Percentiles rank a stretch among this genome's conserved stretches.
Evolutionary conservation across 257 asterid species (phyloP).

Genomic region (Misopates orontium): DNA sequence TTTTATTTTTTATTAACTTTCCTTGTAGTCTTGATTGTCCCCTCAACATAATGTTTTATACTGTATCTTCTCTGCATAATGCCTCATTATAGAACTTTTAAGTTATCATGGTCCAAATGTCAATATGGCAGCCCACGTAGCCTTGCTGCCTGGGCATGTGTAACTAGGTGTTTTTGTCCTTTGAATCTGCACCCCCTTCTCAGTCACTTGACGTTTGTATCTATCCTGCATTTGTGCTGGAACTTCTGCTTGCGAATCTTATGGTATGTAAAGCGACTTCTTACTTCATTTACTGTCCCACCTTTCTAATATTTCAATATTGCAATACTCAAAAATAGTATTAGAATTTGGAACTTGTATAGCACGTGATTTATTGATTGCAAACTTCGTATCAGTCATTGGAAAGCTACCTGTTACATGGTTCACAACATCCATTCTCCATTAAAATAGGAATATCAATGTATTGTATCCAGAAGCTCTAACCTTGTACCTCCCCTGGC

Average conservation of each 20-base stretch:
- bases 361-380: not conserved
- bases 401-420: not conserved
- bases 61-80: slow-evolving; percentile 5
- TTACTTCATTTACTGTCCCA: slow-evolving; percentile 10
- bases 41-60: not conserved
- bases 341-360: slow-evolving; percentile 1
- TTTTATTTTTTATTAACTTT: slow-evolving; percentile 9
- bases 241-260: slow-evolving; percentile 7
- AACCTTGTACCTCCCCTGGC: not conserved
- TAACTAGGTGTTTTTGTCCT: too few species aligned
- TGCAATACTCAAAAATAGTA: slow-evolving; percentile 13
- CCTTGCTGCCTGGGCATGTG: too few species aligned
- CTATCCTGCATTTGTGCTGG: slow-evolving; percentile 1
- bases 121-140: too few species aligned
- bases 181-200: too few species aligned
- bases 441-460: not conserved
- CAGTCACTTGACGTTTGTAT: too few species aligned
- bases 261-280: not conserved
- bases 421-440: not conserved
- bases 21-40: slow-evolving; percentile 1
- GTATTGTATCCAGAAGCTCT: not conserved
- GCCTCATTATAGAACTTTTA: not conserved
- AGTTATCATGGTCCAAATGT: slow-evolving; percentile 10
- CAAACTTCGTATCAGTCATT: not conserved
- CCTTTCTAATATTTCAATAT: slow-evolving; percentile 9